Percentiles rank a stretch among this genome's conserved stretches.
Conservation (phyloP, 176 grass and related monocot genomes). For the Ensete ventricosum region DNA sequence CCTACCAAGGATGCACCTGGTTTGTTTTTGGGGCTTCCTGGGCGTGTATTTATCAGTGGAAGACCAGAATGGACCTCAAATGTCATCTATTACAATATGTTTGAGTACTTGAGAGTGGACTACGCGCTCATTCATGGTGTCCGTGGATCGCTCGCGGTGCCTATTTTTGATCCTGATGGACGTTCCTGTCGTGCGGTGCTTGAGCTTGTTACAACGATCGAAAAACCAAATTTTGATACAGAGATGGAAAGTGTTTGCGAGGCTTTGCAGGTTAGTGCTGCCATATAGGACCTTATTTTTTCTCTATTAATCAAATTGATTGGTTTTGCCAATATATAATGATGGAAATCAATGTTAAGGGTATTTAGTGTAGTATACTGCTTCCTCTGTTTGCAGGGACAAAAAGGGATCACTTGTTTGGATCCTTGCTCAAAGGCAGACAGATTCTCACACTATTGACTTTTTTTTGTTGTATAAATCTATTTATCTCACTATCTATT, state of each 20-base stretch:
- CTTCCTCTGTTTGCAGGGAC: no score
- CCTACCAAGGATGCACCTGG: slow-evolving; percentile 36
- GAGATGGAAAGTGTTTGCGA: slow-evolving; percentile 47
- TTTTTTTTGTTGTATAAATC: no score
- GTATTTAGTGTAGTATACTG: neutral
- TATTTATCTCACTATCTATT: no score
- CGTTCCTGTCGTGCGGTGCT: slow-evolving; percentile 41
- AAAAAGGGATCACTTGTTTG: no score
- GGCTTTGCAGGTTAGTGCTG: slow-evolving; percentile 38
- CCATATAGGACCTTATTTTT: neutral
- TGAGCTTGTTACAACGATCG: slow-evolving; percentile 41
- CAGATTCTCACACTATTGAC: no score
- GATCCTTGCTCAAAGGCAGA: no score
- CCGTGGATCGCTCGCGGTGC: slow-evolving; percentile 44
- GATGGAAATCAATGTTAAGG: neutral
- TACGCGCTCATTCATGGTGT: slow-evolving; percentile 39
- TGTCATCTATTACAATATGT: slow-evolving; percentile 37
- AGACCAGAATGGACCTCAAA: slow-evolving; percentile 56
- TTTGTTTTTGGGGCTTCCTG: slow-evolving; percentile 38
- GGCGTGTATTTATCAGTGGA: slow-evolving; percentile 49
- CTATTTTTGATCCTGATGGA: slow-evolving; percentile 27
- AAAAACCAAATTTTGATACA: slow-evolving; percentile 44
- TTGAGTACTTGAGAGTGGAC: slow-evolving; percentile 44
- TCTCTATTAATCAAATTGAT: no score
- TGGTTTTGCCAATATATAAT: no score